Evolutionary conservation across 495 filamentous ascomycete genomes (phyloP), one percentile per base, ranked within the genome.

Genomic region (Podospora australis): DNA sequence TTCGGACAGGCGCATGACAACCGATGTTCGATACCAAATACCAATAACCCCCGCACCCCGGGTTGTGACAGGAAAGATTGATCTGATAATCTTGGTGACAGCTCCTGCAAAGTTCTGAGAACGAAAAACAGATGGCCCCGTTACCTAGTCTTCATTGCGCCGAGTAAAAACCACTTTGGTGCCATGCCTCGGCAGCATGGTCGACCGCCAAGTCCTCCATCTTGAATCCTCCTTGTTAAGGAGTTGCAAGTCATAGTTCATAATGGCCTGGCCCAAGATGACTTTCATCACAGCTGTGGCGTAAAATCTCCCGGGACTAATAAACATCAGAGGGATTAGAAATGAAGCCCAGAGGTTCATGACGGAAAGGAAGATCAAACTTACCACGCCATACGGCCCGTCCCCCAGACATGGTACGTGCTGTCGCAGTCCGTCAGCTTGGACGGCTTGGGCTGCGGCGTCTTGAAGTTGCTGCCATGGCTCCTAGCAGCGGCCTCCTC

Each of bases 251-350:
- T 63, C 55, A 22, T 56, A 64, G 4, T 59, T 56, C 24, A 36
- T 25, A 20, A 64, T 51, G 6, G 64, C 39, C 11, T 62, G 46
- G 4, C 36, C 41, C 1, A 66, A 17, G 16, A 66, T 55, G 2
- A 62, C 41, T 40, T 66, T 66, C 44, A 63, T 58, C 3, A 58
- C 30, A 1, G 55, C 59, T 7, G 46, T 4, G 5, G 63, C 60
- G 28, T 62, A 62, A 34, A 34, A 64, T 40, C 60, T 22, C 3
- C 60, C 63, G 3, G 60, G 58, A 26, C n/a, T n/a, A n/a, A n/a
- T n/a, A 34, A 4, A 6, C 9, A 10, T 34, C 30, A 34, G 30
- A 4, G 2, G 16, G 0, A 14, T 34, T n/a, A n/a, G n/a, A n/a
- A 34, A 1, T 34, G 13, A 10, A 4, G 4, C 16, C 16, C 30